Conservation (phyloP, 768 basidiomycete species). For the Astraeus odoratus region DNA sequence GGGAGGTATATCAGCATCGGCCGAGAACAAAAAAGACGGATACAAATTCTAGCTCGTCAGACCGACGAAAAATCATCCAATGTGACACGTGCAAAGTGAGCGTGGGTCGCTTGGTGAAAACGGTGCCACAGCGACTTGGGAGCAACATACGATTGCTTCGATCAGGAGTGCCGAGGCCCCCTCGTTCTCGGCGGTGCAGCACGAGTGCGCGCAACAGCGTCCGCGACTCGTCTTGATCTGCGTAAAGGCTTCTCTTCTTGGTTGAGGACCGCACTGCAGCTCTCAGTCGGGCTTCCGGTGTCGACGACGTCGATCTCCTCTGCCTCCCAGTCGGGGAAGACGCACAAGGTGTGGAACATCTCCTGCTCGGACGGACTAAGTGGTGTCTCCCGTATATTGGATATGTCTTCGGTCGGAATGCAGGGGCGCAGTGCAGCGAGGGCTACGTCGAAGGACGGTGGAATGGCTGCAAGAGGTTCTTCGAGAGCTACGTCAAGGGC, state of each 20-base stretch:
- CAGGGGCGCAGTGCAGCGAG: conserved; percentile 22
- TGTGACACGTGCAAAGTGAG: neutral
- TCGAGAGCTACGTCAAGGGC: conserved; percentile 15
- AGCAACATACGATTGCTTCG: too few species aligned
- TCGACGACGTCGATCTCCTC: conserved; percentile 26
- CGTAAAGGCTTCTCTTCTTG: conserved; percentile 13
- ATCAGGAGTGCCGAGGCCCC: conserved; percentile 22
- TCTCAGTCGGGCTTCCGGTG: conserved; percentile 5
- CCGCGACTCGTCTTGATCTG: conserved; percentile 65
- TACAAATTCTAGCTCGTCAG: conserved; percentile 20
- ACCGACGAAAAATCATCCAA: neutral
- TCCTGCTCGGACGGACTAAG: conserved; percentile 66
- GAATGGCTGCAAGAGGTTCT: conserved; percentile 17
- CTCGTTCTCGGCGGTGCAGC: conserved; percentile 28
- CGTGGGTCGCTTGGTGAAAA: neutral
- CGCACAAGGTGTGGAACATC: conserved; percentile 60
- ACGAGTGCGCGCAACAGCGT: conserved; percentile 45
- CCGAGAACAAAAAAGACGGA: too few species aligned
- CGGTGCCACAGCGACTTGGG: too few species aligned
- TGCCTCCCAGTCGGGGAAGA: conserved; percentile 45
- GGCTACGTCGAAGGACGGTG: conserved; percentile 24
- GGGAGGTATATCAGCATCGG: conserved; percentile 17
- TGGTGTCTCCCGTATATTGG: conserved; percentile 31
- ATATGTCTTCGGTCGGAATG: conserved; percentile 8
- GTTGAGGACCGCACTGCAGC: neutral